Evolutionary conservation across 2,329 filamentous ascomycete species (phyloP), one percentile per base, ranked within the genome.

Genomic region (Gnomoniopsis sp.): DNA sequence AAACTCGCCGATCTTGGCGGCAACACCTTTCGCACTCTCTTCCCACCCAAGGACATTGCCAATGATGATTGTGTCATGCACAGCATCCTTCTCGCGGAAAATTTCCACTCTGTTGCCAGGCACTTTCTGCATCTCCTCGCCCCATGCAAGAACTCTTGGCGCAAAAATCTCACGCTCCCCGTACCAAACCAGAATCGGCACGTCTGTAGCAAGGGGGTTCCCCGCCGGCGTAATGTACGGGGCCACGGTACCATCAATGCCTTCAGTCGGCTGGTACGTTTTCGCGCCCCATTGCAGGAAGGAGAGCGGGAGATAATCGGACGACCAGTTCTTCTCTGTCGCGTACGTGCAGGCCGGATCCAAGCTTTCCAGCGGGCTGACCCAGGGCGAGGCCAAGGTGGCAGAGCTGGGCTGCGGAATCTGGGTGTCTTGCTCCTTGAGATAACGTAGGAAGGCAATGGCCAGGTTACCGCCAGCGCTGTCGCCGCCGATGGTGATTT

Each of bases 51-150:
- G 22, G 1, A 71, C 17, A 19, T 69, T 60, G 0, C 75, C 78
- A 1, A 76, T 2, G 1, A 77, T 52, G 19, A 79, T 59, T 7
- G 80, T 74, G 66, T 82, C 80, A 64, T 83, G 79, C 21, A 73
- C 72, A 3, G 71, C 75, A 11, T 67, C 60, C 50, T 72, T 63
- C 63, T 77, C 75, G 3, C 76, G 67, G 62, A 77, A 70, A 14
- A 77, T 59, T 53, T 71, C 70, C 1, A 80, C 22, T 15, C 33
- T 19, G n/a, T 55, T 43, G 15, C 46, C 46, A 6, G 14, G 17
- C 12, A 48, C 53, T 14, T 41, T 17, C 44, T 23, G n/a, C 53
- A 55, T 55, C 33, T 55, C 30, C 14, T 23, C 44, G 10, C 21
- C 46, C 44, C 30, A 55, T 6, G 44, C 44, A 2, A 17, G 23